These are phyloP conservation scores for Arachis hypogaea DNA, from an alignment of 306 rosid genomes.

Conservation along the genomic window DNA sequence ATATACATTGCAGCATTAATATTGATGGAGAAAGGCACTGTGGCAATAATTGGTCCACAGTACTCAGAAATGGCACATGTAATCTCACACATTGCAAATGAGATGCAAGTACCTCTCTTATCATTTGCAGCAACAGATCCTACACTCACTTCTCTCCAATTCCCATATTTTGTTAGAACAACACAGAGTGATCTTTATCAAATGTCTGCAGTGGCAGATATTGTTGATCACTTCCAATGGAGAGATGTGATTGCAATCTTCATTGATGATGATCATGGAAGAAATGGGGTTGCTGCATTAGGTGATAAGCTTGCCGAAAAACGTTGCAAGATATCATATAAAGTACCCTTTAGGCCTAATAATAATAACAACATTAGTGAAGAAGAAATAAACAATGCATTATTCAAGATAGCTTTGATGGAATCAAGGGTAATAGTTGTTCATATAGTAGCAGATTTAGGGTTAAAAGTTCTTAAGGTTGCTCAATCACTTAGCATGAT, in stretches of 20 bases:
- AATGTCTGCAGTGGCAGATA: conserved; percentile 78
- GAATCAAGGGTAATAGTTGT: conserved; percentile 72
- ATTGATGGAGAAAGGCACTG: conserved; percentile 59
- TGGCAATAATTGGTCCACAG: conserved; percentile 63
- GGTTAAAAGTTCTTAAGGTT: conserved; percentile 48
- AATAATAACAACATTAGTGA: conserved; percentile 14
- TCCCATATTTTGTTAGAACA: conserved; percentile 76
- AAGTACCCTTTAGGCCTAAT: conserved; percentile 48
- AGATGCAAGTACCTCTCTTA: conserved; percentile 56
- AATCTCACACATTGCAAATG: conserved; percentile 57
- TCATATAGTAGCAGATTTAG: conserved; percentile 50
- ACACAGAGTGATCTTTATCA: conserved; percentile 66
- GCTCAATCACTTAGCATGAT: conserved; percentile 70
- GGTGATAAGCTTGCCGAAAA: conserved; percentile 69
- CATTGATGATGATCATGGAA: conserved; percentile 77
- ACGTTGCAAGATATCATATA: conserved; percentile 70
- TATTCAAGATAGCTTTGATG: conserved; percentile 56
- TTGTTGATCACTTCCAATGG: conserved; percentile 67
- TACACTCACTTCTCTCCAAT: conserved; percentile 69
- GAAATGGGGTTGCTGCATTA: conserved; percentile 71
- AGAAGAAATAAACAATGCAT: conserved; percentile 50
- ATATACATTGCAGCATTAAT: conserved; percentile 41
- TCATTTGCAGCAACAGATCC: conserved; percentile 80
- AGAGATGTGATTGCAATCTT: conserved; percentile 74
- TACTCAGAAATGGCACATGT: conserved; percentile 56